Conservation (phyloP, 345 rosid species). For the Salix arbutifolia region DNA sequence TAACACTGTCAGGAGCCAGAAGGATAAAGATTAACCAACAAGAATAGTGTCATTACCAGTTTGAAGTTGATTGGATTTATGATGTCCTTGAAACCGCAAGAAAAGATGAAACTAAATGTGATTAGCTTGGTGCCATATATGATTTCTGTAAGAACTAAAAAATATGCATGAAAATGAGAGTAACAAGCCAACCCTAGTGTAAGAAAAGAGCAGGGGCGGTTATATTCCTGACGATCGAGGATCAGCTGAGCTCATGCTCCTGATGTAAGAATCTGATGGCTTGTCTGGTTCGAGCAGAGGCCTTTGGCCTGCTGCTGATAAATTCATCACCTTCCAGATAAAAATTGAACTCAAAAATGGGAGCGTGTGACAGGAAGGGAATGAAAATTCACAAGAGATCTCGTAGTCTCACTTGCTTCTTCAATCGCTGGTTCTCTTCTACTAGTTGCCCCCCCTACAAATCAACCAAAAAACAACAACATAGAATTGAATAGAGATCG, state of each 20-base stretch:
- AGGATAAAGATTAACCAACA: too few species aligned
- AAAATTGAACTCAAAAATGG: background rate
- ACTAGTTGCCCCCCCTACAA: slow-evolving; percentile 25
- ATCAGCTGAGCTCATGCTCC: background rate
- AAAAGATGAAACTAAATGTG: too few species aligned
- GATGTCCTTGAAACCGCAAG: too few species aligned
- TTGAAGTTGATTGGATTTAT: too few species aligned
- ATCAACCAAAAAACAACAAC: background rate
- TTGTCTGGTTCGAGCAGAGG: background rate
- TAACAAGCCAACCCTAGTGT: background rate
- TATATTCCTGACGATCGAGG: too few species aligned
- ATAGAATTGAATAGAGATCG: background rate
- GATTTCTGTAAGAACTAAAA: too few species aligned
- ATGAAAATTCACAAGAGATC: background rate
- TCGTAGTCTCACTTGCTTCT: slow-evolving; percentile 15
- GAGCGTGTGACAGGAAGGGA: background rate
- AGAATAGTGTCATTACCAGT: too few species aligned
- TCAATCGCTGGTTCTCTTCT: slow-evolving; percentile 32
- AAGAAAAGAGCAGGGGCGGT: background rate
- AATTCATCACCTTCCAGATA: background rate
- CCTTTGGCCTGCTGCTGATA: background rate
- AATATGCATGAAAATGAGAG: too few species aligned
- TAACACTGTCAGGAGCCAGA: too few species aligned
- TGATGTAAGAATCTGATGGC: background rate
- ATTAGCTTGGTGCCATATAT: too few species aligned